Base-by-base conservation (phyloP, 306 rosid genomes). In the Sophora flavescens region DNA sequence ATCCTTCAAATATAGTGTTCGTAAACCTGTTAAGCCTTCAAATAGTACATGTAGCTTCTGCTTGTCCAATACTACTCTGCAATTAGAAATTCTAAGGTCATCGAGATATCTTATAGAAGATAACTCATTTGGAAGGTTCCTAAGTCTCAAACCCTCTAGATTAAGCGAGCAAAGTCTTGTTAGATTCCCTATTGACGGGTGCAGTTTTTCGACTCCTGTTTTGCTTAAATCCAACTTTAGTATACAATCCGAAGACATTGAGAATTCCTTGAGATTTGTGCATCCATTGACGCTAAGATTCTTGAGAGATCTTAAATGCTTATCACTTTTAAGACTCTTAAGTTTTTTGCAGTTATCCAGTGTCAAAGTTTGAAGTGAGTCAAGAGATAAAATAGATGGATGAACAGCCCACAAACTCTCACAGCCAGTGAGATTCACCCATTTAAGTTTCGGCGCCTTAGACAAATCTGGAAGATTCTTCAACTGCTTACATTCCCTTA, bases 401-500 rank as follows among this genome's bases (percentile, higher is more conserved):
- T 73, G 70, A 18, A 80, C 4, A 17, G 6, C 2, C 7, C 1
- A 2, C 13, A 75, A 33, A 17, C 22, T 64, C 4, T 11, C 18
- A 70, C 79, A 84, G 8, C 7, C 32, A 0, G 78, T 50, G 2
- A 84, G 81, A 67, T 42, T 1, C 22, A 84, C 5, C 48, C 2
- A 11, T 59, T 50, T 78, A 61, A 84, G 76, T 56, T 22, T 70
- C 13, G 12, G 26, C 0, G 84, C 82, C 41, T 8, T 15, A 0
- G 76, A 70, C 13, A 80, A 56, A n/a, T 84, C 84, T 0, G 84
- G 76, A 3, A 80, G 28, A 42, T 74, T 52, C 6, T 2, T 45
- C 16, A 79, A 50, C 3, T 13, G 2, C 0, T 2, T 38, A 16
- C 79, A 69, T 6, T 45, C 61, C 5, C 28, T 3, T 9, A 75